phyloP scores from a whole-genome alignment of 1,284 basidiomycete genomes.

The Meripilus lineatus region DNA sequence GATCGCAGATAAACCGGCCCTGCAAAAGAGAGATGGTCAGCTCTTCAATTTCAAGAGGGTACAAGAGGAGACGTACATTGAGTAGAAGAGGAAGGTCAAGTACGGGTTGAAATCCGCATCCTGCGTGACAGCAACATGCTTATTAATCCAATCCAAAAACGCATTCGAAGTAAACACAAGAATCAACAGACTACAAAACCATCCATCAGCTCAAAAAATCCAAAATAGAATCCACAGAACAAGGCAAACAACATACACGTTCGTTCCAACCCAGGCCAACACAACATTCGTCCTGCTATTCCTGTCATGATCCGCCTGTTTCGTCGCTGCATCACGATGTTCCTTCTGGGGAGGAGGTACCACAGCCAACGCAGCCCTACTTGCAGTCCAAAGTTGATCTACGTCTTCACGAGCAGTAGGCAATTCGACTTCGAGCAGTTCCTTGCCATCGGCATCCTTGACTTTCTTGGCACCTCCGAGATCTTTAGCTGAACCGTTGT shows the following conservation, averaged over 20 bases:
- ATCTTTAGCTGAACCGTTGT: slow-evolving; percentile 82
- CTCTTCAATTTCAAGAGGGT: slow-evolving; percentile 2
- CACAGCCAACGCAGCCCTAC: slow-evolving; percentile 60
- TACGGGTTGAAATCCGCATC: slow-evolving; percentile 79
- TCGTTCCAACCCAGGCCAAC: slow-evolving; percentile 80
- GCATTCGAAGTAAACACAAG: slow-evolving; percentile 76
- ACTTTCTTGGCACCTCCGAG: slow-evolving; percentile 86
- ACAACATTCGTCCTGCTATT: slow-evolving; percentile 84
- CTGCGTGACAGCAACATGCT: slow-evolving; percentile 42
- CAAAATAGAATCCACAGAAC: slow-evolving; percentile 11
- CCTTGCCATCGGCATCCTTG: slow-evolving; percentile 78
- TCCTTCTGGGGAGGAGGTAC: slow-evolving; percentile 69
- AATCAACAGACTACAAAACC: slow-evolving; percentile 56
- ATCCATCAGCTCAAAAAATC: too few relatives aligned
- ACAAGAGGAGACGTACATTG: slow-evolving; percentile 58
- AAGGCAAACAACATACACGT: slow-evolving; percentile 51
- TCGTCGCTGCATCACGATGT: slow-evolving; percentile 83
- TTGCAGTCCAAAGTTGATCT: slow-evolving; percentile 79
- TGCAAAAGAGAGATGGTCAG: slow-evolving; percentile 28
- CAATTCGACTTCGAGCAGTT: slow-evolving; percentile 80
- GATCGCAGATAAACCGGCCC: slow-evolving; percentile 73
- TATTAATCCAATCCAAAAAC: slow-evolving; percentile 61
- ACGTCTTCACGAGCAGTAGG: slow-evolving; percentile 81
- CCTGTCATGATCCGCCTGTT: slow-evolving; percentile 82
- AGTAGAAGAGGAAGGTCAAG: slow-evolving; percentile 77